These are phyloP conservation scores for Penicillium macrosclerotiorum DNA, from an alignment of 495 filamentous ascomycete genomes.

Conservation along the genomic window DNA sequence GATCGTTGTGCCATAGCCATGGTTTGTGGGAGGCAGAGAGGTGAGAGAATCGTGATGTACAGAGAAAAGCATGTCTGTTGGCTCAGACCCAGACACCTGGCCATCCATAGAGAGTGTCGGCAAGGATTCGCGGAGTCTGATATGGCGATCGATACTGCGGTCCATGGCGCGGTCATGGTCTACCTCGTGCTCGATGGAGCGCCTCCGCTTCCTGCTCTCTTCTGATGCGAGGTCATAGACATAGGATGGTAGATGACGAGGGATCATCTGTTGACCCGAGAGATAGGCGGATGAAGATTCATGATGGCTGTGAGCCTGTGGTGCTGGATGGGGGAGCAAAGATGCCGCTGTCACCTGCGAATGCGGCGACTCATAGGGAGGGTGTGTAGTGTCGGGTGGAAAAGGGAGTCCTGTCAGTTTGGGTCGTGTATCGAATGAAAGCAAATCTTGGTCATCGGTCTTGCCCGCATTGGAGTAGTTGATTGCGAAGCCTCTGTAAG, in stretches of 20 bases:
- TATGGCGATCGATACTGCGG: slow-evolving; percentile 8
- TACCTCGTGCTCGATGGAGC: slow-evolving; percentile 26
- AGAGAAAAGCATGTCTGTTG: slow-evolving; percentile 33
- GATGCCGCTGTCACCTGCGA: slow-evolving; percentile 20
- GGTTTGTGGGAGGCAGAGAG: slow-evolving; percentile 26
- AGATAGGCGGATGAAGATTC: slow-evolving; percentile 28
- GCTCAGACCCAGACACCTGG: slow-evolving; percentile 21
- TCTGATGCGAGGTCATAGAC: slow-evolving; percentile 28
- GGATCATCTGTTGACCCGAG: slow-evolving; percentile 32
- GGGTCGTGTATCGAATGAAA: slow-evolving; percentile 33
- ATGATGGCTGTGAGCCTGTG: slow-evolving; percentile 27
- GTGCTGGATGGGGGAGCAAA: slow-evolving; percentile 25
- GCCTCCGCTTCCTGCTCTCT: slow-evolving; percentile 35
- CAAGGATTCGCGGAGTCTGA: slow-evolving; percentile 22
- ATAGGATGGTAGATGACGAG: slow-evolving; percentile 35
- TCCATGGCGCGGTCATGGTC: slow-evolving; percentile 15
- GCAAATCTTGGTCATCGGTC: slow-evolving; percentile 23
- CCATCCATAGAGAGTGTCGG: slow-evolving; percentile 31
- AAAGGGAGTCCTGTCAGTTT: slow-evolving; percentile 30
- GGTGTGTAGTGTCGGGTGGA: slow-evolving; percentile 27
- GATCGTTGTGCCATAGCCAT: slow-evolving; percentile 27
- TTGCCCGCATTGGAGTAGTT: slow-evolving; percentile 28
- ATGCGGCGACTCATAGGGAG: slow-evolving; percentile 32
- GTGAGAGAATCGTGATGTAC: slow-evolving; percentile 27
- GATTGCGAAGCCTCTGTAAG: slow-evolving; percentile 42